Conservation (phyloP, 345 rosid species). For the Gossypium longicalyx region DNA sequence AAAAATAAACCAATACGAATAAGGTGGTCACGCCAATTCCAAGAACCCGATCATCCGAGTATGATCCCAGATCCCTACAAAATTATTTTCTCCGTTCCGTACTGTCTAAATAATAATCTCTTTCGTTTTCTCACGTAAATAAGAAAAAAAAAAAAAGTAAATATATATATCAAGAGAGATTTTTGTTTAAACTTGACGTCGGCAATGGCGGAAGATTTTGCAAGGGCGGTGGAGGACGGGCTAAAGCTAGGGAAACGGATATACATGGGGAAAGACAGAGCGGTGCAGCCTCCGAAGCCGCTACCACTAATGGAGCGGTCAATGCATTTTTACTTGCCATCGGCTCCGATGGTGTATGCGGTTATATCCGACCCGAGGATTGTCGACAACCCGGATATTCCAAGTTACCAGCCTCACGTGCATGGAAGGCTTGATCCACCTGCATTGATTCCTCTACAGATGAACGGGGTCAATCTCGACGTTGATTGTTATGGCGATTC, state of each 20-base stretch:
- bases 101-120: neutral
- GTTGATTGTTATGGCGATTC: slow-evolving; percentile 59
- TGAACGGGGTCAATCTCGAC: slow-evolving; percentile 63
- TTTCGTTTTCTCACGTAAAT: neutral
- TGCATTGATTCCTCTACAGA: slow-evolving; percentile 82
- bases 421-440: slow-evolving; percentile 91
- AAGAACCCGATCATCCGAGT: neutral
- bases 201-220: slow-evolving; percentile 70
- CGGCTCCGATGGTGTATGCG: slow-evolving; percentile 84
- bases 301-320: slow-evolving; percentile 58
- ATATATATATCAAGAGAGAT: neutral
- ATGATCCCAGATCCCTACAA: neutral
- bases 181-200: neutral
- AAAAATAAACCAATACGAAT: neutral
- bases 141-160: too few relatives aligned
- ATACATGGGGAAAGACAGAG: slow-evolving; percentile 67
- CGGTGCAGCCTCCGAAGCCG: slow-evolving; percentile 62
- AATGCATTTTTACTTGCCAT: slow-evolving; percentile 42
- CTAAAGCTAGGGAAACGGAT: slow-evolving; percentile 68
- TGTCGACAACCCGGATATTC: slow-evolving; percentile 93
- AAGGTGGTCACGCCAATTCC: neutral
- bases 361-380: slow-evolving; percentile 72
- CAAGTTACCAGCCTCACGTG: slow-evolving; percentile 98
- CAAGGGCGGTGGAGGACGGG: slow-evolving; percentile 79
- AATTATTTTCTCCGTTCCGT: neutral